Evolutionary conservation across 352 stramenopile species (phyloP), one percentile per base, ranked within the genome.

Genomic region (Globisporangium orthogonon): DNA sequence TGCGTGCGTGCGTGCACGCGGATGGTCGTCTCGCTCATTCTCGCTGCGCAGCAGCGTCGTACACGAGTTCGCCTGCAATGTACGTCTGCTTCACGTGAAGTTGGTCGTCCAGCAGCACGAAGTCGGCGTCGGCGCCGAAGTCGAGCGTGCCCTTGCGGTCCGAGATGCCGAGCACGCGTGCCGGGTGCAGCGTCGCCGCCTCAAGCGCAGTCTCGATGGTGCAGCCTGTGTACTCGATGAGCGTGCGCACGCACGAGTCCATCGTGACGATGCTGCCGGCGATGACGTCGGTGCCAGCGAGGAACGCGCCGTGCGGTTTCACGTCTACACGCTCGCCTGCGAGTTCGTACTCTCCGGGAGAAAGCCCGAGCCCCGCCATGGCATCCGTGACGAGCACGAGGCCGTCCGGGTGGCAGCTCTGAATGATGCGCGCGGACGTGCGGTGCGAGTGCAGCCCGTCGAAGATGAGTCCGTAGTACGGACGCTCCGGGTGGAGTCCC

Each of bases 371-470:
- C n/a, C 77, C 85, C 2, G 71, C 71, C 74, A 94, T 94, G 10
- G 76, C 82, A 57, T 94, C 85, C 0, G 85, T 94, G 30, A 94
- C 76, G 18, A 97, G 73, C 35, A 97, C 71, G 35, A 86, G 78
- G 7, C 87, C 86, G 23, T 78, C 51, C 5, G 86, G 86, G 65
- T 97, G 81, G 54, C 71, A 86, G 11, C 73, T 74, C 35, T 88
- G 89, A 5, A 92, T 89, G 60, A 97, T 95, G 30, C 71, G 68
- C 1, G 91, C 86, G 1, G 82, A 87, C 33, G 70, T 78, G 39
- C 73, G 78, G 62, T 97, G 85, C 7, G 76, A 79, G 64, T 97
- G 90, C 15, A 97, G 75, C 9, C 87, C 88, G 64, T 97, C 90
- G 14, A 89, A 73, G 54, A 97, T 96, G 44, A 97, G 78, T 17